A percentile compares a stretch with the other conserved stretches of the same genome.
Evolutionary conservation across 192 early-diverging fungal species (phyloP).

Genomic region (Gonapodya prolifera): DNA sequence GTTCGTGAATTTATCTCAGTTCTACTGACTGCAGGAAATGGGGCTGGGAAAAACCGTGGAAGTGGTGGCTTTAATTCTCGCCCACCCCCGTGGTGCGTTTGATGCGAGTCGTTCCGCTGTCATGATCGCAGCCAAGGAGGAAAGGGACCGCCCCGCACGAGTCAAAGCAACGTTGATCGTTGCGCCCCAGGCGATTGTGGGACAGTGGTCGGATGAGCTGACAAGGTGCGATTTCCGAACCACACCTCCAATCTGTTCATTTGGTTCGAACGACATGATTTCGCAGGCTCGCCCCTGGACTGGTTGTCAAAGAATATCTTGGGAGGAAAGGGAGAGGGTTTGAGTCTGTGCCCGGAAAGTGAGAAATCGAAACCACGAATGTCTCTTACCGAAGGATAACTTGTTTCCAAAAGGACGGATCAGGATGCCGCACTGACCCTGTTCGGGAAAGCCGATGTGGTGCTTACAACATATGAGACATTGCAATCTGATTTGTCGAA

Average conservation of each 20-base stretch:
- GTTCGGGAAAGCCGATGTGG: not conserved
- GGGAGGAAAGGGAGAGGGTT: not conserved
- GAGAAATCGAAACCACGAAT: too few species aligned
- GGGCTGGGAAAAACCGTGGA: conserved; percentile 3
- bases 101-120: not conserved
- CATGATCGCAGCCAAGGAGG: not conserved
- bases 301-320: not conserved
- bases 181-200: conserved; percentile 1
- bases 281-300: not conserved
- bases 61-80: not conserved
- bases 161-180: not conserved
- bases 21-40: not conserved
- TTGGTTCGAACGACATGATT: too few species aligned
- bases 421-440: not conserved
- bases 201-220: not conserved
- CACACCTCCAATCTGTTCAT: not conserved
- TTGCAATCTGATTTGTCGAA: not conserved
- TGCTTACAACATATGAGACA: not conserved
- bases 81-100: not conserved
- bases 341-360: not conserved
- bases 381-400: too few species aligned
- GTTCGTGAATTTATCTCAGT: not conserved
- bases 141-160: not conserved
- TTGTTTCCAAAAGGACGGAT: not conserved
- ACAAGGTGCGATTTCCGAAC: not conserved